phyloP scores from a whole-genome alignment of 768 basidiomycete genomes.

The Lentinula edodes region DNA sequence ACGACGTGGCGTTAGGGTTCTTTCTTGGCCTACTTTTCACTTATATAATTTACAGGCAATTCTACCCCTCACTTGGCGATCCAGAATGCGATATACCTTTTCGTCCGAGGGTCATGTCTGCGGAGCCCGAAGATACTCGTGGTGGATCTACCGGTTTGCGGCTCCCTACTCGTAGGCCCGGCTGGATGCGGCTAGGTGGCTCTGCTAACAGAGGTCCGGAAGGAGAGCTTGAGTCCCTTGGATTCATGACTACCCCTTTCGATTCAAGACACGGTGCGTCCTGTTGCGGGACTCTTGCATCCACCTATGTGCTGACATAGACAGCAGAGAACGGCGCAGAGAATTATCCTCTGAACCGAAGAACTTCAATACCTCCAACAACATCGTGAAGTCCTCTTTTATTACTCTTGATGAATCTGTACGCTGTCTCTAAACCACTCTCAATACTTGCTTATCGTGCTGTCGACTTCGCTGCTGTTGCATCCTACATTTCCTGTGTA shows the following conservation, averaged over 20 bases:
- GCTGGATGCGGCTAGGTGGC: not conserved
- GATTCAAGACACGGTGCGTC: not conserved
- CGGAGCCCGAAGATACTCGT: not conserved
- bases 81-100: conserved; percentile 16
- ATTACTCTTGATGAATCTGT: not conserved
- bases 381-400: not conserved
- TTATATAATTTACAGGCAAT: conserved; percentile 17
- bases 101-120: conserved; percentile 4
- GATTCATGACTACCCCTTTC: not conserved
- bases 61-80: conserved; percentile 18
- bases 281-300: conserved; percentile 18
- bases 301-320: not conserved
- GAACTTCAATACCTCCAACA: not conserved
- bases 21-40: conserved; percentile 13
- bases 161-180: not conserved
- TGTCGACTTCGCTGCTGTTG: too few relatives aligned
- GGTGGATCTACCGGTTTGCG: not conserved
- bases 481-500: too few relatives aligned
- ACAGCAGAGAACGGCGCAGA: not conserved
- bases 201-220: not conserved
- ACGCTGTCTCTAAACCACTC: not conserved
- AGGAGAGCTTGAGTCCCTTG: conserved; percentile 1
- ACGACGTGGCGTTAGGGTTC: conserved; percentile 16
- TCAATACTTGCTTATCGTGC: not conserved
- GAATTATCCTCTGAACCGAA: not conserved